A percentile compares a stretch with the other conserved stretches of the same genome.
These are phyloP conservation scores for Nannochloris sp. DNA, from an alignment of 139 green algal species.

Conservation along the genomic window DNA sequence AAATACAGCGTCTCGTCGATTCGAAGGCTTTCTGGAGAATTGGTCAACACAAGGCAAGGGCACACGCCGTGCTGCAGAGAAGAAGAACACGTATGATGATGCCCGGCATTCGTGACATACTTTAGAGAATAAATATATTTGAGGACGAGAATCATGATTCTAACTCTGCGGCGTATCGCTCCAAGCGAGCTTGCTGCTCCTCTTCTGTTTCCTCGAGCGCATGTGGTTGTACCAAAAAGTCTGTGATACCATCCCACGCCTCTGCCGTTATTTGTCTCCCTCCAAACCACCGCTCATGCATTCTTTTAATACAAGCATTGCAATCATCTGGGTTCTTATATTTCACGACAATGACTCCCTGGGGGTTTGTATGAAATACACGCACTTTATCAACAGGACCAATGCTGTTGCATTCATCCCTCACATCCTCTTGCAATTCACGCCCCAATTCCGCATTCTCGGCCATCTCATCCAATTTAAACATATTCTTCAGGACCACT, in stretches of 20 bases:
- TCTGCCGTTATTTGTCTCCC: conserved; percentile 59
- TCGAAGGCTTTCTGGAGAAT: no score
- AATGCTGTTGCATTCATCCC: conserved; percentile 65
- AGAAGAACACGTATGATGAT: no score
- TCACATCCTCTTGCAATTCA: conserved; percentile 81
- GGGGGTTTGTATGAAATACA: conserved; percentile 63
- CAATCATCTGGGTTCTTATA: conserved; percentile 66
- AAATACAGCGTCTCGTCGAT: no score
- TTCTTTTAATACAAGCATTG: conserved; percentile 60
- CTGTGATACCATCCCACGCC: conserved; percentile 80
- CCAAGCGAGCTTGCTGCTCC: conserved; percentile 65
- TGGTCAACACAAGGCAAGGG: no score
- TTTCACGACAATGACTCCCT: conserved; percentile 72
- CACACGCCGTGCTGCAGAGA: no score
- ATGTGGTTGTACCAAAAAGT: conserved; percentile 56
- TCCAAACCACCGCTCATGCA: conserved; percentile 87
- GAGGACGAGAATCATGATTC: conserved; percentile 24
- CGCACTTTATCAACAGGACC: conserved; percentile 76
- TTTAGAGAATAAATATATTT: no score
- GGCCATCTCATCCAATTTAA: conserved; percentile 62
- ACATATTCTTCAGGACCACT: conserved; percentile 84
- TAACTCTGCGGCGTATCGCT: conserved; percentile 61
- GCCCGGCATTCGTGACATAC: neutral
- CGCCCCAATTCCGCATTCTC: conserved; percentile 26
- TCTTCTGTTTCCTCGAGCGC: conserved; percentile 58